A percentile compares a stretch with the other conserved stretches of the same genome.
phyloP scores from a whole-genome alignment of 345 rosid species.

The Populus nigra region DNA sequence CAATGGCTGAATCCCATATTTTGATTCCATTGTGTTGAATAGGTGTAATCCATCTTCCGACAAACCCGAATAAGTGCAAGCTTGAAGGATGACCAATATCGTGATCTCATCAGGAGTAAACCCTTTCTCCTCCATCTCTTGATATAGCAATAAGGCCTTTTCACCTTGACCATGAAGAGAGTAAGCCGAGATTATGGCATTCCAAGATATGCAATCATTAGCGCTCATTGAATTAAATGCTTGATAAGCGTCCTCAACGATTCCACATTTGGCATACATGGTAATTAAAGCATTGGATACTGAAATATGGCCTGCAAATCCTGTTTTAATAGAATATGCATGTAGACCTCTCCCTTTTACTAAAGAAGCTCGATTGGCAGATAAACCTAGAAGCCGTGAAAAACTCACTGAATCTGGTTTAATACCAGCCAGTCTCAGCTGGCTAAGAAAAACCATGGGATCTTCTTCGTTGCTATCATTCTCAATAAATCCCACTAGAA shows the following conservation, averaged over 20 bases:
- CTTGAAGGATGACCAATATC: slow-evolving; percentile 32
- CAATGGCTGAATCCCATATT: slow-evolving; percentile 16
- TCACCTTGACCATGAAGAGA: slow-evolving; percentile 34
- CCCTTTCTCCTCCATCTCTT: slow-evolving; percentile 26
- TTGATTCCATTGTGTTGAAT: slow-evolving; percentile 27
- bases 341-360: slow-evolving; percentile 29
- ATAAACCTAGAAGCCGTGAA: slow-evolving; percentile 29
- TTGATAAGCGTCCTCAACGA: slow-evolving; percentile 20
- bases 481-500: slow-evolving; percentile 26
- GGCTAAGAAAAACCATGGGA: slow-evolving; percentile 26
- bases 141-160: slow-evolving; percentile 23
- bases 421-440: slow-evolving; percentile 19
- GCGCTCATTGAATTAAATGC: slow-evolving; percentile 18
- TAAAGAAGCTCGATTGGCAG: slow-evolving; percentile 28
- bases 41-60: slow-evolving; percentile 26
- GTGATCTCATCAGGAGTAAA: slow-evolving; percentile 26
- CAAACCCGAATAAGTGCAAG: slow-evolving; percentile 32
- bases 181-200: slow-evolving; percentile 34
- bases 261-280: slow-evolving; percentile 41
- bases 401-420: slow-evolving; percentile 29
- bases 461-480: slow-evolving; percentile 21
- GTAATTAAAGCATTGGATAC: slow-evolving; percentile 32
- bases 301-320: slow-evolving; percentile 19
- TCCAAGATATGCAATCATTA: slow-evolving; percentile 36
- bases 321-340: slow-evolving; percentile 29